Percentiles rank a stretch among this genome's conserved stretches.
Evolutionary conservation across 371 early-diverging fungal species (phyloP).

Genomic region (Haplosporangium sp.): DNA sequence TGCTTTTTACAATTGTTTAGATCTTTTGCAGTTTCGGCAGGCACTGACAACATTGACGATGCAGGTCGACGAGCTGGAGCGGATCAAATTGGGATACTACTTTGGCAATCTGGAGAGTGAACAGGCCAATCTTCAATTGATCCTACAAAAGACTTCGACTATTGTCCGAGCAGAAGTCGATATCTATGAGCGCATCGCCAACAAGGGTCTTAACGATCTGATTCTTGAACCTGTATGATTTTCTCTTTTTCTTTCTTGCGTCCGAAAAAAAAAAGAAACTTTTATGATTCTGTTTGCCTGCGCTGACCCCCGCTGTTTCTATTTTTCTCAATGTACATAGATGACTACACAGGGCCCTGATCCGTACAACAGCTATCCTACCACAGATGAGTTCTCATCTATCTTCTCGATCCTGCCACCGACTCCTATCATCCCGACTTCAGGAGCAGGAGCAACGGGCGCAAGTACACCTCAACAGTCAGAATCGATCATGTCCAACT

Average conservation of each 20-base stretch:
- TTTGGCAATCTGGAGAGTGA: slow-evolving; percentile 61
- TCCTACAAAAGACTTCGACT: slow-evolving; percentile 59
- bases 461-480: slow-evolving; percentile 30
- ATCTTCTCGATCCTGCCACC: slow-evolving; percentile 64
- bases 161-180: slow-evolving; percentile 66
- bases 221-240: slow-evolving; percentile 59
- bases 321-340: slow-evolving; percentile 17
- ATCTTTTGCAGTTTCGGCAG: slow-evolving; percentile 60
- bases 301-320: not conserved
- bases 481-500: slow-evolving; percentile 30
- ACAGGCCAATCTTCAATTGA: slow-evolving; percentile 58
- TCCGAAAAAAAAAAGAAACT: not conserved
- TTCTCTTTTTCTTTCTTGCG: too few relatives aligned
- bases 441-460: slow-evolving; percentile 17
- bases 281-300: not conserved
- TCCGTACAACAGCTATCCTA: slow-evolving; percentile 62
- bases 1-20: slow-evolving; percentile 16
- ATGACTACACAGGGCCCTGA: slow-evolving; percentile 65
- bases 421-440: slow-evolving; percentile 55
- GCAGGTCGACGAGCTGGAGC: slow-evolving; percentile 66
- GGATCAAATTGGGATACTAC: slow-evolving; percentile 61
- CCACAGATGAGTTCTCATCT: slow-evolving; percentile 59
- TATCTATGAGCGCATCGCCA: slow-evolving; percentile 62
- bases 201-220: slow-evolving; percentile 63
- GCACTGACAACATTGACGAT: slow-evolving; percentile 59